Conservation (phyloP, 2,329 filamentous ascomycete species). For the Lecanosticta acicola region DNA sequence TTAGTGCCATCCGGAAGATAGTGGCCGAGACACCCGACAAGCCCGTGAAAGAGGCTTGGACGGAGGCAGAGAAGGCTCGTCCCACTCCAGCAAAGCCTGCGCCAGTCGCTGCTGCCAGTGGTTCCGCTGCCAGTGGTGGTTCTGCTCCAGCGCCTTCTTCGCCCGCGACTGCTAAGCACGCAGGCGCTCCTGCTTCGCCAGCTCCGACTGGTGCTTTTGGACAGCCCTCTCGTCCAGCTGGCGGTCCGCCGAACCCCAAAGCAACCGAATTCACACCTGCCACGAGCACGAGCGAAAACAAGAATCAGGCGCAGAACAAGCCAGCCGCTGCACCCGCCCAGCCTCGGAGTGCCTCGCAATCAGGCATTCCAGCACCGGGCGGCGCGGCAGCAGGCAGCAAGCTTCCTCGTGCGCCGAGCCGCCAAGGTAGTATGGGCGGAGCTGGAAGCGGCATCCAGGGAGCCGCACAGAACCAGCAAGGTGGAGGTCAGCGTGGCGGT, state of each 20-base stretch:
- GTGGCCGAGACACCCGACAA: slow-evolving; percentile 78
- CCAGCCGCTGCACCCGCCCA: slow-evolving; percentile 8
- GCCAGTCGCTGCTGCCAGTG: slow-evolving; percentile 10
- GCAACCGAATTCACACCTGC: slow-evolving; percentile 14
- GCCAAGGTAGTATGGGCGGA: slow-evolving; percentile 3
- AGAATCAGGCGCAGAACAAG: slow-evolving; percentile 1
- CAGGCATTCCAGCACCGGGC: slow-evolving; percentile 19
- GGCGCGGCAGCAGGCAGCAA: slow-evolving; percentile 14
- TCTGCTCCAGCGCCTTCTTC: slow-evolving; percentile 11
- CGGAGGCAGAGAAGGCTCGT: slow-evolving; percentile 61
- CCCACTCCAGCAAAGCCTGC: slow-evolving; percentile 24
- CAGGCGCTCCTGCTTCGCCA: slow-evolving; percentile 6
- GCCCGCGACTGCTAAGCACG: slow-evolving; percentile 11
- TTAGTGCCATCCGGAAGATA: slow-evolving; percentile 73
- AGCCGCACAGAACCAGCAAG: slow-evolving; percentile 2
- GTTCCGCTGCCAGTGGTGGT: no score
- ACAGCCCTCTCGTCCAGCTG: slow-evolving; percentile 12
- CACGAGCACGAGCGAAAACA: slow-evolving; percentile 4
- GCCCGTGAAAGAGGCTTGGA: slow-evolving; percentile 82
- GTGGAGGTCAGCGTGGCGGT: slow-evolving; percentile 1
- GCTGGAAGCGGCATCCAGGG: slow-evolving; percentile 4
- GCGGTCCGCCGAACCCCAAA: slow-evolving; percentile 16
- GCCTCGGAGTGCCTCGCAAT: slow-evolving; percentile 8
- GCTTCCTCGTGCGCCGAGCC: slow-evolving; percentile 9
- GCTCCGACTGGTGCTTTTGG: slow-evolving; percentile 13